A percentile compares a stretch with the other conserved stretches of the same genome.
These are phyloP conservation scores for Populus deltoides DNA, from an alignment of 345 rosid genomes.

Conservation along the genomic window DNA sequence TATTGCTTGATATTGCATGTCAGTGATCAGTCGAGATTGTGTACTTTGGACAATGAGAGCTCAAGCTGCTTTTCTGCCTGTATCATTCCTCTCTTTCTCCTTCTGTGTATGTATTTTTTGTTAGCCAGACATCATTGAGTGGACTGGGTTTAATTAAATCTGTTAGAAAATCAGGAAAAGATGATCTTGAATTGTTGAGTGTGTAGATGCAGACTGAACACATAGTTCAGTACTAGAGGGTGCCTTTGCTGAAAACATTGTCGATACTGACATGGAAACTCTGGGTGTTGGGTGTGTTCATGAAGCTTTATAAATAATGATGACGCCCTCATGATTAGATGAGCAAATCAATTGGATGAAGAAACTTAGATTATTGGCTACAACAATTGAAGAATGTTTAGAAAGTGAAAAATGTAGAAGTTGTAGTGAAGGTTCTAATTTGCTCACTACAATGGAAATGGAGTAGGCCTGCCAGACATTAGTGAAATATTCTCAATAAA, in stretches of 20 bases:
- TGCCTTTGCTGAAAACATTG: background rate
- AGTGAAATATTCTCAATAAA: background rate
- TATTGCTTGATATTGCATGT: background rate
- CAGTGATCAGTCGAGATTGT: background rate
- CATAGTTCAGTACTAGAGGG: background rate
- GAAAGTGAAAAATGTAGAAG: background rate
- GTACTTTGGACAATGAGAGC: background rate
- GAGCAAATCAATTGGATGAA: background rate
- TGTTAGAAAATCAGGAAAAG: background rate
- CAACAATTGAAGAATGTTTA: too few species aligned
- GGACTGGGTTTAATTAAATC: background rate
- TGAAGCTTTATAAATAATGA: background rate
- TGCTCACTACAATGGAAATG: background rate
- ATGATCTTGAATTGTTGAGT: background rate
- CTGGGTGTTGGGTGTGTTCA: background rate
- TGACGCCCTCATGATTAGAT: background rate
- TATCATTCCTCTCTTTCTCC: background rate
- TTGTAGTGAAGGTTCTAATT: background rate
- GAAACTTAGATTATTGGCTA: too few species aligned
- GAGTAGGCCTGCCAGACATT: background rate
- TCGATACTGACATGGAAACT: background rate
- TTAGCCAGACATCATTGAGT: background rate
- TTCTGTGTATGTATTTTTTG: background rate
- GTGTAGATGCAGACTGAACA: background rate
- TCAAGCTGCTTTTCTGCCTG: background rate